phyloP scores from a whole-genome alignment of 345 rosid species.

The Eutrema heterophyllum region DNA sequence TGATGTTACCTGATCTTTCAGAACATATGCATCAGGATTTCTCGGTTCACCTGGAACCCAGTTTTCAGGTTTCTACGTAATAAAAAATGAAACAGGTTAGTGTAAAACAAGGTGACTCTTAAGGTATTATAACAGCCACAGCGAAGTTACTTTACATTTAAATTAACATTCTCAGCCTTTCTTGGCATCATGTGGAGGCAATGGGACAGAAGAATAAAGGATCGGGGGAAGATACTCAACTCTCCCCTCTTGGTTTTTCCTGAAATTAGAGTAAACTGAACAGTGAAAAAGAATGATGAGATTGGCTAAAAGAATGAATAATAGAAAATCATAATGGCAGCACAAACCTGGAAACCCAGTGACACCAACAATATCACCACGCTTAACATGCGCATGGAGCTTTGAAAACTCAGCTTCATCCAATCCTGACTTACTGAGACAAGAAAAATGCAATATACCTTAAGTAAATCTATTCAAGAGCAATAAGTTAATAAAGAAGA shows the following conservation, averaged over 20 bases:
- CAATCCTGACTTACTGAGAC: constrained; percentile 70
- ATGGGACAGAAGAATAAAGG: constrained; percentile 65
- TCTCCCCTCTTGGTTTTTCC: constrained; percentile 97
- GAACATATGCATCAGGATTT: constrained; percentile 75
- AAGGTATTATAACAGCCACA: neutral
- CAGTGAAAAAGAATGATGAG: neutral
- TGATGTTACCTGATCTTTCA: constrained; percentile 82
- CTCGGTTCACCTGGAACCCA: constrained; percentile 72
- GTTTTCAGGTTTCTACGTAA: constrained; percentile 53
- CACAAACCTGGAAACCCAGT: constrained; percentile 88
- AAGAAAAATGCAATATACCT: neutral
- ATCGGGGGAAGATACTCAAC: constrained; percentile 71
- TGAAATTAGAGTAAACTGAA: constrained; percentile 14
- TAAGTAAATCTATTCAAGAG: neutral
- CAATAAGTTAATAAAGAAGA: neutral
- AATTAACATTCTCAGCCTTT: constrained; percentile 34
- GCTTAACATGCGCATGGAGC: constrained; percentile 67
- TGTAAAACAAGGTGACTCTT: neutral
- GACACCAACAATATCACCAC: constrained; percentile 94
- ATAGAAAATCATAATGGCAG: neutral
- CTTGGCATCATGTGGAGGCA: constrained; percentile 98
- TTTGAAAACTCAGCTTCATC: constrained; percentile 66
- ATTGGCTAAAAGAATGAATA: neutral
- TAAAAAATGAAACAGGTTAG: constrained; percentile 5
- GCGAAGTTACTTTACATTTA: constrained; percentile 41